Evolutionary conservation across 345 rosid species (phyloP).

Genomic region (Gossypium anomalum): DNA sequence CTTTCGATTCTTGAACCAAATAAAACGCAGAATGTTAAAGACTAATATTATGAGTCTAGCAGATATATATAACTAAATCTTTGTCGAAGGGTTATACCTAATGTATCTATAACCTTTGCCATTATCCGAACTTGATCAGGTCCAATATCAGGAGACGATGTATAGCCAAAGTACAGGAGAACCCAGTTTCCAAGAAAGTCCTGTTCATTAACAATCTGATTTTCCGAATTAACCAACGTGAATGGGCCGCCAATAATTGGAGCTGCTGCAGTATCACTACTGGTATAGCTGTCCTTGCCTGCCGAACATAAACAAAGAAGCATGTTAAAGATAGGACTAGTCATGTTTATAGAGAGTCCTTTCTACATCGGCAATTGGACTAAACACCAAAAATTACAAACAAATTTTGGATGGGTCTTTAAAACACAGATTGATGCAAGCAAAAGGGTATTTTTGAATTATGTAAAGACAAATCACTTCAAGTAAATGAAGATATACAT

Average conservation of each 20-base stretch:
- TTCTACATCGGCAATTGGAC: not conserved
- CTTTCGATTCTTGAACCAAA: constrained; percentile 46
- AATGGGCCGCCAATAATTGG: constrained; percentile 85
- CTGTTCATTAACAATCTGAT: constrained; percentile 45
- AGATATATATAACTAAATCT: constrained; percentile 4
- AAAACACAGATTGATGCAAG: constrained; percentile 7
- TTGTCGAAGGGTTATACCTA: constrained; percentile 50
- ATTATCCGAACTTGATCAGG: constrained; percentile 69
- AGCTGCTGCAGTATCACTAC: constrained; percentile 33
- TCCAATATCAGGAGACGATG: constrained; percentile 90
- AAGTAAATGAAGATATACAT: not conserved
- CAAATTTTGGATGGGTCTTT: not conserved
- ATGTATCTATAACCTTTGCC: constrained; percentile 50
- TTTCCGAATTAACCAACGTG: constrained; percentile 51
- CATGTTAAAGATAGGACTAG: not conserved
- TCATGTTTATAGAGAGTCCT: not conserved
- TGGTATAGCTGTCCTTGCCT: constrained; percentile 35
- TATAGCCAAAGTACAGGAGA: constrained; percentile 82
- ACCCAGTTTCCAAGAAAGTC: constrained; percentile 73
- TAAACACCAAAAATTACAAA: not conserved
- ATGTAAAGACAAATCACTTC: not conserved
- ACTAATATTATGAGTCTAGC: not conserved
- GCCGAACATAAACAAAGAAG: constrained; percentile 13
- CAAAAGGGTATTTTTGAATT: not conserved
- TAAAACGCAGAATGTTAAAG: constrained; percentile 30